Evolutionary conservation across 768 basidiomycete species (phyloP).

Genomic region (Pulveroboletus sp.): DNA sequence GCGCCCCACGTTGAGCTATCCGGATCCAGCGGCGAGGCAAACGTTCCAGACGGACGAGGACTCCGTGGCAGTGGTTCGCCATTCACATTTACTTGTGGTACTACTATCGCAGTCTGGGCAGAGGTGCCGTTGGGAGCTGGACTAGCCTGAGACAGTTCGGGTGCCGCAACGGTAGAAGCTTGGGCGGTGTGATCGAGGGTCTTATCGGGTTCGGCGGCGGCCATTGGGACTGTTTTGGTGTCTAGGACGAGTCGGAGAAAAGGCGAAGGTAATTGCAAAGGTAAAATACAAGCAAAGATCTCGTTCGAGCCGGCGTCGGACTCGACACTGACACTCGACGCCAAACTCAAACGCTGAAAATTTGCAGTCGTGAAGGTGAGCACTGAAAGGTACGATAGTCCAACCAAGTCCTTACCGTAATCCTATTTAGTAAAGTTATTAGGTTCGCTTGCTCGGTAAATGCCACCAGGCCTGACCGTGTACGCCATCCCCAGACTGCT

Average conservation of each 20-base stretch:
- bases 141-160: conserved; percentile 5
- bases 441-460: conserved; percentile 19
- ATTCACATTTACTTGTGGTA: conserved; percentile 36
- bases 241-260: not conserved
- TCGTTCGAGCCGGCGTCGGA: conserved; percentile 12
- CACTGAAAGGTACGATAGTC: conserved; percentile 19
- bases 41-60: conserved; percentile 30
- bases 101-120: conserved; percentile 16
- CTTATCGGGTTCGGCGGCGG: conserved; percentile 25
- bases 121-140: conserved; percentile 11
- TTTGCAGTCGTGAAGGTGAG: conserved; percentile 21
- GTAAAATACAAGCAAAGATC: conserved; percentile 23
- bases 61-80: conserved; percentile 32
- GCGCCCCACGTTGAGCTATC: conserved; percentile 72
- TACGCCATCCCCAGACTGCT: not conserved
- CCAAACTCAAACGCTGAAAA: conserved; percentile 23
- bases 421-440: conserved; percentile 21
- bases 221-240: conserved; percentile 19
- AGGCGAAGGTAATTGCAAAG: not conserved
- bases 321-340: conserved; percentile 8
- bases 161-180: not conserved
- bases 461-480: not conserved
- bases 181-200: conserved; percentile 21
- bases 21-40: conserved; percentile 17
- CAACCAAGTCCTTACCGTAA: conserved; percentile 22